Evolutionary conservation across 495 filamentous ascomycete species (phyloP), one percentile per base, ranked within the genome.

Genomic region (Neurospora africana): DNA sequence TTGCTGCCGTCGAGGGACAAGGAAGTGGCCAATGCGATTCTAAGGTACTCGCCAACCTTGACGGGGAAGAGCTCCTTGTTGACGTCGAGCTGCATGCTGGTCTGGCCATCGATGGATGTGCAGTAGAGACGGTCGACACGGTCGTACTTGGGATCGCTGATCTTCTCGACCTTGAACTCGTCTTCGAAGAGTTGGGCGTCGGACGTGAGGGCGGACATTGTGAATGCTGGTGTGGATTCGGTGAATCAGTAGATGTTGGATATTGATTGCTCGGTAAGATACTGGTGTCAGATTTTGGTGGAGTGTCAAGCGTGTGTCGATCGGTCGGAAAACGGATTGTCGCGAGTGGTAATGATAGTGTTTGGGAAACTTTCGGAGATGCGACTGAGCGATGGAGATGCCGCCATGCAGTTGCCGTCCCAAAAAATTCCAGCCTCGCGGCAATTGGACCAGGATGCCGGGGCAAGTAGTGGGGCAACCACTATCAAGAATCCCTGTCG

Each of bases 101-200:
- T 92, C 72, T 85, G 85, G 73, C 84, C 86, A 83, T 94, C 90
- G 70, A 87, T 85, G 27, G 89, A 93, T 38, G 84, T 90, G 76
- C 88, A 92, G 53, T 81, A 85, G 76, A 98, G 85, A 75, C 95
- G 94, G 58, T 91, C 89, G 44, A 98, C 94, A 70, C 95, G 93
- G 84, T 98, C 95, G 82, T 99, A 99, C 82, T 98, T 97, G 74
- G 90, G 84, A 69, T 88, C 83, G 85, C 94, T 91, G 81, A 94
- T 79, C 61, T 81, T 78, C 70, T 91, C 93, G 78, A 99, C 86
- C 70, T 85, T 89, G 90, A 99, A 98, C 79, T 88, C 89, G 72
- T 96, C 93, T 80, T 97, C 93, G 85, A 94, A 97, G 81, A 98
- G 91, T 74, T 94, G 87, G 13, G 95, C 88, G 84, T 99, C 93